Evolutionary conservation across 169 alveolate genomes (phyloP).

Genomic region (Cryptosporidium parvum): DNA sequence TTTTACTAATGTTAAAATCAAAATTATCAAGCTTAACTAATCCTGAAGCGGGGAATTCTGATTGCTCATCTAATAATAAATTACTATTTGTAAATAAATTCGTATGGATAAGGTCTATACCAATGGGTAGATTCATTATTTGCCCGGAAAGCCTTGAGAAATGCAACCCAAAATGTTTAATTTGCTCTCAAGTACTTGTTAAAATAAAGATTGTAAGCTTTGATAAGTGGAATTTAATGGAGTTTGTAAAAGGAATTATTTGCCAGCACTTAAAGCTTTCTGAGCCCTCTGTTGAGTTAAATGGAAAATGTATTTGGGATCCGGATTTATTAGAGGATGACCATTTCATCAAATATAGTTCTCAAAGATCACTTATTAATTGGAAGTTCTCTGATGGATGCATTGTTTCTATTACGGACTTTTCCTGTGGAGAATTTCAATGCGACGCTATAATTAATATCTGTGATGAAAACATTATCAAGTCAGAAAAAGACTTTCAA

Average conservation of each 20-base stretch:
- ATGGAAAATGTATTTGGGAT: constrained; percentile 74
- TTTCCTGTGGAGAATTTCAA: constrained; percentile 43
- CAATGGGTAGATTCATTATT: constrained; percentile 71
- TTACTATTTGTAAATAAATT: constrained; percentile 72
- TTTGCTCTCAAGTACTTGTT: constrained; percentile 79
- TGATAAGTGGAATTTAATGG: constrained; percentile 71
- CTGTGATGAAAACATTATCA: background rate
- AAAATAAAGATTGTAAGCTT: constrained; percentile 76
- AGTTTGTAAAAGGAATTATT: constrained; percentile 76
- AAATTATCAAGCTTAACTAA: constrained; percentile 75
- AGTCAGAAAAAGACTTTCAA: constrained; percentile 1
- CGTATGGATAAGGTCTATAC: constrained; percentile 76
- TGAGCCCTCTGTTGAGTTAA: constrained; percentile 51
- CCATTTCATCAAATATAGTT: background rate
- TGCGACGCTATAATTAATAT: constrained; percentile 48
- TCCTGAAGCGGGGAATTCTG: constrained; percentile 41
- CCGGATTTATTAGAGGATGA: constrained; percentile 39
- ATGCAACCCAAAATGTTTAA: constrained; percentile 77
- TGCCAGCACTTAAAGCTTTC: constrained; percentile 25
- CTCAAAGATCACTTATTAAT: constrained; percentile 1
- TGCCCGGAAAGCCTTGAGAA: constrained; percentile 79
- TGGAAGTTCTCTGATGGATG: constrained; percentile 53
- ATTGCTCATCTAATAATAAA: constrained; percentile 60
- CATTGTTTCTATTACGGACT: constrained; percentile 51
- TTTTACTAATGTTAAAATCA: constrained; percentile 76